A percentile compares a stretch with the other conserved stretches of the same genome.
phyloP scores from a whole-genome alignment of 352 stramenopile genomes.

The Thalassiosira pacifica region DNA sequence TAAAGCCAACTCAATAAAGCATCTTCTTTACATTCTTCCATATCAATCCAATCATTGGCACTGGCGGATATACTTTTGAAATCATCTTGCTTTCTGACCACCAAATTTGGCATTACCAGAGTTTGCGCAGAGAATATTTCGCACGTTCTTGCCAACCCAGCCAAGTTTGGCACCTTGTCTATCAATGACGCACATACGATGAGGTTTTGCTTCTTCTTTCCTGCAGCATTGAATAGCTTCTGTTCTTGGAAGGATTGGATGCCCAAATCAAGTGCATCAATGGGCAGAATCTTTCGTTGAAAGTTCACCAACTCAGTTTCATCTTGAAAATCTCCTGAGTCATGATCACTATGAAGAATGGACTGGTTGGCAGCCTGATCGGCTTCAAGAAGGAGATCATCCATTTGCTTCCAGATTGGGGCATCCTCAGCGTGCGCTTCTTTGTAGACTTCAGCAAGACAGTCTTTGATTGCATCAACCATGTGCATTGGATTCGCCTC shows the following conservation, averaged over 20 bases:
- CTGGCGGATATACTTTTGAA: conserved; percentile 94
- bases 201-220: conserved; percentile 77
- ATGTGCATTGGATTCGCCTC: conserved; percentile 77
- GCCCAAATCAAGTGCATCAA: conserved; percentile 82
- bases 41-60: conserved; percentile 94
- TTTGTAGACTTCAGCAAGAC: conserved; percentile 75
- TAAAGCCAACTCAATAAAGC: conserved; percentile 80
- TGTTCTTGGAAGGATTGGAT: conserved; percentile 66
- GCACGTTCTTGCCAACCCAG: conserved; percentile 92
- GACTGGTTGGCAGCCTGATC: conserved; percentile 27
- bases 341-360: neutral
- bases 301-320: conserved; percentile 68
- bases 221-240: conserved; percentile 74
- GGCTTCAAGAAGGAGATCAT: conserved; percentile 64
- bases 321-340: conserved; percentile 20
- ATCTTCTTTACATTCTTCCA: conserved; percentile 90
- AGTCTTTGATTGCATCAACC: conserved; percentile 80
- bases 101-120: conserved; percentile 91
- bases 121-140: conserved; percentile 94
- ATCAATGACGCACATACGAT: conserved; percentile 89
- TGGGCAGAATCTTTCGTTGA: conserved; percentile 85
- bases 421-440: conserved; percentile 77
- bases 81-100: conserved; percentile 89
- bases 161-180: conserved; percentile 95
- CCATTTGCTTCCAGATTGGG: conserved; percentile 80